Conservation (phyloP, 2,329 filamentous ascomycete genomes). For the Lachnellula subtilissima region DNA sequence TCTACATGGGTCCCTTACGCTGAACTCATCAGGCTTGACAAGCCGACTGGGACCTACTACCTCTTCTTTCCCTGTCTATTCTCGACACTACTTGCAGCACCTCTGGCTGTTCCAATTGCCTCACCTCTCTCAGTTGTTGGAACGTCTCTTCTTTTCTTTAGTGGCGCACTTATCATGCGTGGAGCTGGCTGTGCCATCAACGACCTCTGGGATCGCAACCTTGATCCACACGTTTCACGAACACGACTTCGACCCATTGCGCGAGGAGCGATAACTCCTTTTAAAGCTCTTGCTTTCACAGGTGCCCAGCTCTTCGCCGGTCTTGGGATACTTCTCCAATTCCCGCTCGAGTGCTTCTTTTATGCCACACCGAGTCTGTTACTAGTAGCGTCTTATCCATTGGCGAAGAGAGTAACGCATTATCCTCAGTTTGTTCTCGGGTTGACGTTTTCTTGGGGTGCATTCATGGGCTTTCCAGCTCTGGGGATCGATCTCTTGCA, state of each 20-base stretch:
- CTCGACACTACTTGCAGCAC: conserved; percentile 75
- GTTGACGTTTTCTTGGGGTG: conserved; percentile 83
- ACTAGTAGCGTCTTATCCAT: conserved; percentile 70
- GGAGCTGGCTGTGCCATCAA: conserved; percentile 86
- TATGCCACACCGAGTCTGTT: conserved; percentile 73
- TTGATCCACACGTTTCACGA: conserved; percentile 73
- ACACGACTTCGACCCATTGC: conserved; percentile 78
- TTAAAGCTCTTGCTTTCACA: conserved; percentile 68
- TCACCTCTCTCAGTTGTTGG: conserved; percentile 56
- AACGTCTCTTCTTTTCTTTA: conserved; percentile 65
- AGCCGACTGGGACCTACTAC: conserved; percentile 77
- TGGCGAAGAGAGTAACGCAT: conserved; percentile 81
- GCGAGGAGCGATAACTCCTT: conserved; percentile 68
- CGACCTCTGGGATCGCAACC: conserved; percentile 83
- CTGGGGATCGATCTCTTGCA: conserved; percentile 71
- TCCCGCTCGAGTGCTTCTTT: conserved; percentile 67
- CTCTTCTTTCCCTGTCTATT: conserved; percentile 83
- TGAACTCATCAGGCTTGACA: conserved; percentile 76
- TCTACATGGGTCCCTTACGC: conserved; percentile 71
- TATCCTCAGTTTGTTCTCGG: conserved; percentile 83
- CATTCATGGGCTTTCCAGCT: conserved; percentile 82
- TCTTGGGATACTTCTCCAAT: conserved; percentile 69
- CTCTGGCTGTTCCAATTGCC: conserved; percentile 58
- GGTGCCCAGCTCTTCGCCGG: conserved; percentile 70
- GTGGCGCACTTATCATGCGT: conserved; percentile 78